Conservation (phyloP, 495 filamentous ascomycete species). For the Entonaema liquescens region DNA sequence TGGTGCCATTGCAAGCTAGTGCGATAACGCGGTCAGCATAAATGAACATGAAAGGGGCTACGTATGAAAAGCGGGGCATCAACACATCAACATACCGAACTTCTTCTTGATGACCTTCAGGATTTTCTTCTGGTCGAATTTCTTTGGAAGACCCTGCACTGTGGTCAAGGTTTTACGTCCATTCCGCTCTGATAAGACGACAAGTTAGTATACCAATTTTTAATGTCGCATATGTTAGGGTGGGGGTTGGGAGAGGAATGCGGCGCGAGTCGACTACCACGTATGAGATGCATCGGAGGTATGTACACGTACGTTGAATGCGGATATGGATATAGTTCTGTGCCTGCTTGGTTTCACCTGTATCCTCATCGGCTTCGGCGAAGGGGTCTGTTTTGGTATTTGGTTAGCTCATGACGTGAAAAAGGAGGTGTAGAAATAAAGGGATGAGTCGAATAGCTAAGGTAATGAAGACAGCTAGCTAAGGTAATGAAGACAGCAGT, state of each 20-base stretch:
- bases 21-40: constrained; percentile 19
- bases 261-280: constrained; percentile 13
- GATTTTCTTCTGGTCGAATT: constrained; percentile 99
- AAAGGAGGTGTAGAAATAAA: constrained; percentile 23
- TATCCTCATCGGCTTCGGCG: constrained; percentile 99
- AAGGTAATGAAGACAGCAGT: not conserved
- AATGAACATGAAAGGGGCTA: not conserved
- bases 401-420: constrained; percentile 27
- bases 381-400: constrained; percentile 81
- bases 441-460: not conserved
- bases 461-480: not conserved
- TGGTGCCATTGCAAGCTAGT: constrained; percentile 99
- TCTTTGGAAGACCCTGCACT: constrained; percentile 96
- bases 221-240: not conserved
- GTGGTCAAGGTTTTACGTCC: constrained; percentile 99
- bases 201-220: constrained; percentile 26
- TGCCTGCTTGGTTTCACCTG: constrained; percentile 85
- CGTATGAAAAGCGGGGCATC: not conserved
- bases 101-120: constrained; percentile 99
- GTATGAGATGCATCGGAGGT: not conserved
- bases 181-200: constrained; percentile 84
- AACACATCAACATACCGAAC: constrained; percentile 73
- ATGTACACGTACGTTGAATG: constrained; percentile 87
- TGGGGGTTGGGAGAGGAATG: not conserved
- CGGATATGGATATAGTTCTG: constrained; percentile 99